These are phyloP conservation scores for Aspergillus sclerotiicarbonarius DNA, from an alignment of 495 filamentous ascomycete species.

Conservation along the genomic window DNA sequence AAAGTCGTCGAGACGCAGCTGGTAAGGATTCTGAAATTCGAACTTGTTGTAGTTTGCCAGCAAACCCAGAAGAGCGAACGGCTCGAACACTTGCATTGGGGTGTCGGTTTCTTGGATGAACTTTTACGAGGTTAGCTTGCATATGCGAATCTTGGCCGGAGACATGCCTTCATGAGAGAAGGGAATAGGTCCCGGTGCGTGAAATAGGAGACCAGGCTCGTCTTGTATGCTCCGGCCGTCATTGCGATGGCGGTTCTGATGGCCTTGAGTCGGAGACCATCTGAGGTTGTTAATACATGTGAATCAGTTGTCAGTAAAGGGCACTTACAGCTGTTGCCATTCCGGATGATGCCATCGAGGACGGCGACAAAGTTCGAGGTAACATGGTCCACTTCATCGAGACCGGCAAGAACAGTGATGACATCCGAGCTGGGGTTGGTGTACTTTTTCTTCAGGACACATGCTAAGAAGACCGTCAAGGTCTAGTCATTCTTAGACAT, in stretches of 20 bases:
- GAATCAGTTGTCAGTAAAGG: not conserved
- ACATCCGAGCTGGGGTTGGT: constrained; percentile 95
- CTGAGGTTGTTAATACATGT: constrained; percentile 34
- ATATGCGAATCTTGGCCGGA: not conserved
- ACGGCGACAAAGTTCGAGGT: constrained; percentile 85
- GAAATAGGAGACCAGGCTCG: constrained; percentile 89
- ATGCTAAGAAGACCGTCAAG: constrained; percentile 80
- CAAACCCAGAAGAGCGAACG: constrained; percentile 82
- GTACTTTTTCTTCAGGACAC: constrained; percentile 82
- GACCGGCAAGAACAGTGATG: constrained; percentile 81
- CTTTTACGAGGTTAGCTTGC: constrained; percentile 41
- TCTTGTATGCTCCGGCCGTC: constrained; percentile 90
- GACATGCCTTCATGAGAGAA: constrained; percentile 82
- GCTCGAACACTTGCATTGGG: constrained; percentile 59
- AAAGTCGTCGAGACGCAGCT: constrained; percentile 92
- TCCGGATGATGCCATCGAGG: constrained; percentile 78
- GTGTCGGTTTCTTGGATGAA: constrained; percentile 80
- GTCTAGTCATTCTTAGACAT: constrained; percentile 63
- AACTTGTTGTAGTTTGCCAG: constrained; percentile 99
- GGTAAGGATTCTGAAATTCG: constrained; percentile 96
- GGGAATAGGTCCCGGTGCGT: constrained; percentile 94
- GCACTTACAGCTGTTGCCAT: constrained; percentile 66
- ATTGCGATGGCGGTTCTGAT: constrained; percentile 79
- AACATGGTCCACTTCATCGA: constrained; percentile 80
- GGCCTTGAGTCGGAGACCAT: constrained; percentile 73